These are phyloP conservation scores for Chiua sp. DNA, from an alignment of 1,284 basidiomycete genomes.

Conservation along the genomic window DNA sequence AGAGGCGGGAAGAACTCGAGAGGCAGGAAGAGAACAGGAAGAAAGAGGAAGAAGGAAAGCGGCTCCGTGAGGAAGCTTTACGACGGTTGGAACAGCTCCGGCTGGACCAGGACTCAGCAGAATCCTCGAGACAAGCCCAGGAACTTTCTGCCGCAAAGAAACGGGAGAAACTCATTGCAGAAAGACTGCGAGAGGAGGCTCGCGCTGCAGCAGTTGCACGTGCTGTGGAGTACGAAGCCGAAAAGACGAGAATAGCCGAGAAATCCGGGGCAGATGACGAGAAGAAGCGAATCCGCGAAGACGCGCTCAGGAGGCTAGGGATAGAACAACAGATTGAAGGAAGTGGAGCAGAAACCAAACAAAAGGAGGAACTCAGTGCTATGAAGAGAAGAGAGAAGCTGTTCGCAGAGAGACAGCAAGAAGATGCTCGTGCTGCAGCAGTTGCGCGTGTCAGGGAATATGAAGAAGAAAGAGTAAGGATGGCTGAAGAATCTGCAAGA, in stretches of 20 bases:
- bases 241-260: neutral
- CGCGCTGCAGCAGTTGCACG: conserved; percentile 1
- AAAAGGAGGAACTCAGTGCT: neutral
- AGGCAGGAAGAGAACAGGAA: neutral
- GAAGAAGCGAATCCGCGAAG: neutral
- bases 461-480: neutral
- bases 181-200: neutral
- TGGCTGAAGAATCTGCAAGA: neutral
- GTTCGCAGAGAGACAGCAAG: neutral
- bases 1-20: neutral
- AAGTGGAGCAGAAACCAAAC: neutral
- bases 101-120: neutral
- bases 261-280: neutral
- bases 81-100: neutral
- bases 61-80: neutral
- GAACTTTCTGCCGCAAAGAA: neutral
- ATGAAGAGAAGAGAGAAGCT: neutral
- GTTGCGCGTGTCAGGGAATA: conserved; percentile 2
- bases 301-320: neutral
- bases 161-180: neutral
- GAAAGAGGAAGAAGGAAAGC: conserved; percentile 1
- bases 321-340: neutral
- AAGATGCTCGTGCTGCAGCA: neutral
- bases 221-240: neutral
- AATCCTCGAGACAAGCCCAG: neutral